Evolutionary conservation across 179 eudicot species (phyloP).

Genomic region (Silene coronaria): DNA sequence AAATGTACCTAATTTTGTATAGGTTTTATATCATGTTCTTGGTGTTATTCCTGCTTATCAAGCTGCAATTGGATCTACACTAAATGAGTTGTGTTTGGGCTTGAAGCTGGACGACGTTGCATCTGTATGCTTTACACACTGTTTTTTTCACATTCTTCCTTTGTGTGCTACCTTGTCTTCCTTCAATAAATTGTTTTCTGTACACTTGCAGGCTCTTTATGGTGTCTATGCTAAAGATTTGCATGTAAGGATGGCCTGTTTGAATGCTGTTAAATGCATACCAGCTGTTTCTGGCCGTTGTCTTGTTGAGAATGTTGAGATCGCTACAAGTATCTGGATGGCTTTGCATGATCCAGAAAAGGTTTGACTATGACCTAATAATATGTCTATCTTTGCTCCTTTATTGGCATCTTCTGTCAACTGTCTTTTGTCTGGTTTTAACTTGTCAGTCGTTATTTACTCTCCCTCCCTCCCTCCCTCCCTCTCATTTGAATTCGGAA

Average conservation of each 20-base stretch:
- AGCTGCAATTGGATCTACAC: constrained; percentile 71
- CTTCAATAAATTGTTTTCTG: neutral
- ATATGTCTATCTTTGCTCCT: neutral
- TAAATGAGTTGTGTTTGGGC: constrained; percentile 93
- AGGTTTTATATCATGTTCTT: constrained; percentile 94
- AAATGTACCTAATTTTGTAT: constrained; percentile 20
- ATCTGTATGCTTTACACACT: constrained; percentile 46
- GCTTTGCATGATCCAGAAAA: constrained; percentile 93
- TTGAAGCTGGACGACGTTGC: constrained; percentile 74
- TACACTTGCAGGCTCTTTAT: constrained; percentile 57
- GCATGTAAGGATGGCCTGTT: constrained; percentile 92
- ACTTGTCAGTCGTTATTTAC: neutral
- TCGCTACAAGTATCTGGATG: constrained; percentile 93
- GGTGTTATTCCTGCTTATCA: constrained; percentile 82
- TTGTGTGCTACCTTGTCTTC: constrained; percentile 8
- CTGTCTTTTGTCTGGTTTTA: neutral
- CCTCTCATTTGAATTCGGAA: neutral
- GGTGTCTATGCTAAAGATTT: constrained; percentile 90
- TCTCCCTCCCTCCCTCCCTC: too few relatives aligned
- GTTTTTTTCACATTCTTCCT: constrained; percentile 1
- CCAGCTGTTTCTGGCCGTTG: constrained; percentile 81
- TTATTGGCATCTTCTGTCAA: neutral
- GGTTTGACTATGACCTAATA: constrained; percentile 38
- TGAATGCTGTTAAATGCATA: constrained; percentile 89
- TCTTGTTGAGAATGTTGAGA: constrained; percentile 68